phyloP scores from a whole-genome alignment of 208 protist genomes.

The Trypanosoma melophagium region DNA sequence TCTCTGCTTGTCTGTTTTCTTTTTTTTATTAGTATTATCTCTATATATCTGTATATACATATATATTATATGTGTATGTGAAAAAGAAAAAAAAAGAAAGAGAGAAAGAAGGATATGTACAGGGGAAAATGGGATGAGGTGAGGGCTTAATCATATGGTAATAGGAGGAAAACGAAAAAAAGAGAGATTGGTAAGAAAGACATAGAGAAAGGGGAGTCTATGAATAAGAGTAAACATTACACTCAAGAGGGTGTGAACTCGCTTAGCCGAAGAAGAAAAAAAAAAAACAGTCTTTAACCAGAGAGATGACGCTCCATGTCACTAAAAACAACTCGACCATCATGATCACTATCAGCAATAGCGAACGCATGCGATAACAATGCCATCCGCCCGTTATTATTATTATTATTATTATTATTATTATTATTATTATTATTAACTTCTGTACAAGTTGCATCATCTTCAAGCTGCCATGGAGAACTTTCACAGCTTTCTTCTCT shows the following conservation, averaged over 20 bases:
- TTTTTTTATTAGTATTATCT: too few relatives aligned
- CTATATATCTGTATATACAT: too few relatives aligned
- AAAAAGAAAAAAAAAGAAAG: too few relatives aligned
- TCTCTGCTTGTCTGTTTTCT: too few relatives aligned
- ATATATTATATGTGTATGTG: too few relatives aligned
- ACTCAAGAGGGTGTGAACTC: too few relatives aligned
- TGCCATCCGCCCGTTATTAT: conserved; percentile 10
- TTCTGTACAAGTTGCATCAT: not conserved
- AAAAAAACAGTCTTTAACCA: conserved; percentile 1
- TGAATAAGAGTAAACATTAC: not conserved
- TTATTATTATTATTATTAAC: not conserved
- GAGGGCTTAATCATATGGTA: too few relatives aligned
- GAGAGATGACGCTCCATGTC: conserved; percentile 42
- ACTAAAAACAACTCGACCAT: conserved; percentile 50
- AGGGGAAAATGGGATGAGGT: too few relatives aligned
- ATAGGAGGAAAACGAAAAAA: not conserved
- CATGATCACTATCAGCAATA: conserved; percentile 50
- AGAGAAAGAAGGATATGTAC: too few relatives aligned
- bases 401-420: not conserved
- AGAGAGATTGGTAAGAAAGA: not conserved
- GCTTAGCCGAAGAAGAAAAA: not conserved
- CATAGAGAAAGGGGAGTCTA: not conserved
- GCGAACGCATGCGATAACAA: conserved; percentile 50
- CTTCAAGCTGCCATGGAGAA: too few relatives aligned
- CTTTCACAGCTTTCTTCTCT: not conserved